A percentile compares a stretch with the other conserved stretches of the same genome.
Evolutionary conservation across 192 early-diverging fungal species (phyloP).

Genomic region (Entomortierella parvispora): DNA sequence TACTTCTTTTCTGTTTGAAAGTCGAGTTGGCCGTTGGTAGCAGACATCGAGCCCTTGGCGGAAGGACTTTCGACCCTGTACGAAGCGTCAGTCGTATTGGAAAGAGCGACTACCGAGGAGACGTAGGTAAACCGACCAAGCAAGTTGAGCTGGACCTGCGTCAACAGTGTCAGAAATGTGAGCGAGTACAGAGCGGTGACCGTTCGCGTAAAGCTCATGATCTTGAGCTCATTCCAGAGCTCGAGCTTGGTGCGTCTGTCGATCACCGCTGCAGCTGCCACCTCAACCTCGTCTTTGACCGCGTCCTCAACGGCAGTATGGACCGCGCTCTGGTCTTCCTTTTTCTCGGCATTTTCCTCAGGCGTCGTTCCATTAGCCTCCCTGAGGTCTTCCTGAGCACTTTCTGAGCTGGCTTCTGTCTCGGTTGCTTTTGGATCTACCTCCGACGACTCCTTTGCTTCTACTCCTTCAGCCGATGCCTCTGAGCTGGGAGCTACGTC

Average conservation of each 20-base stretch:
- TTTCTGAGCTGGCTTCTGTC: no score
- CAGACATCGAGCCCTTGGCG: slow-evolving; percentile 31
- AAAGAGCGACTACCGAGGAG: slow-evolving; percentile 72
- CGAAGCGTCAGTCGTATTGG: slow-evolving; percentile 59
- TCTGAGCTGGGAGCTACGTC: no score
- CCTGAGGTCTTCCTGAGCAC: no score
- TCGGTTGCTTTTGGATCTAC: no score
- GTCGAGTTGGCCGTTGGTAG: slow-evolving; percentile 53
- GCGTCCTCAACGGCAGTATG: neutral
- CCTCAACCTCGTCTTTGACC: slow-evolving; percentile 7
- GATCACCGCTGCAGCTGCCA: neutral
- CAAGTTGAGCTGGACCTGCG: slow-evolving; percentile 89
- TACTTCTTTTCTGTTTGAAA: slow-evolving; percentile 81
- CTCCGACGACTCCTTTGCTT: no score
- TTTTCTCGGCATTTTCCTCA: no score
- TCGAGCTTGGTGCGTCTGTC: slow-evolving; percentile 70
- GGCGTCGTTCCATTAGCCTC: no score
- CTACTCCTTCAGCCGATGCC: no score
- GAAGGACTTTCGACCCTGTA: slow-evolving; percentile 49
- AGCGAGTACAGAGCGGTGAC: slow-evolving; percentile 87
- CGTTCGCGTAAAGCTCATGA: slow-evolving; percentile 89
- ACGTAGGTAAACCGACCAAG: slow-evolving; percentile 92
- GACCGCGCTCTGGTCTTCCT: no score
- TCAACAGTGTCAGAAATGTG: slow-evolving; percentile 86
- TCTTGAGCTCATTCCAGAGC: slow-evolving; percentile 92